Base-by-base conservation (phyloP, 257 asterid species). In the Solanum virginianum region DNA sequence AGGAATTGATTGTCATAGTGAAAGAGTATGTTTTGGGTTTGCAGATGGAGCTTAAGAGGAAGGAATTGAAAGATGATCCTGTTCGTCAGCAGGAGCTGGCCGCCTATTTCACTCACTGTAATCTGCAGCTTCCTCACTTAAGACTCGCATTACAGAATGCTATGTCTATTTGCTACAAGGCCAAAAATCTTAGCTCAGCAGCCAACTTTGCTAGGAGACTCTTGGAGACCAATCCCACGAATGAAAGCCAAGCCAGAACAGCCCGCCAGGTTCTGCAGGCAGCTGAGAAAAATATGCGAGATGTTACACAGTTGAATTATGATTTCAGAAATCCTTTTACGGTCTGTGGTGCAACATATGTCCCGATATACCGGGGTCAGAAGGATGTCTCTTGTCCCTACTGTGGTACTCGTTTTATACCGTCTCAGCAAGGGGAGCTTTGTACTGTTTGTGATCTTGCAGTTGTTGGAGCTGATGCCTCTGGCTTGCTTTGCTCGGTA, bases 281-380 rank as follows among this genome's bases (percentile, higher is more conserved):
- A 3, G 96, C 96, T 0, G 98, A 94, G 88, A 94, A 87, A 89
- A 93, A 91, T 51, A 91, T 93, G 98, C 94, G 22, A 32, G 98
- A 95, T 71, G 90, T 90, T 15, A 54, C 92, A 1, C 92, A 91
- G 87, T 88, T 95, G 80, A 95, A 95, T 45, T 95, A 94, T 32
- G 98, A 95, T 80, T 95, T 95, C 74, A 91, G 98, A 89, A 95
- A 95, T 66, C 97, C 98, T 41, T 95, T 95, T 29, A 96, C 93
- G 1, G 88, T 93, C 13, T 95, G 98, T 84, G 98, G 98, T 82
- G 97, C 97, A 62, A 92, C 98, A 0, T 91, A 94, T 62, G 92
- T 91, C 36, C 98, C 98, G 2, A 95, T 95, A 83, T 95, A 94
- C 83, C 88, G 93, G 29, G 98, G 98, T 47, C 98, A 95, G 89